Percentiles rank a stretch among this genome's conserved stretches.
Evolutionary conservation across 306 rosid species (phyloP).

Genomic region (Quercus suber): DNA sequence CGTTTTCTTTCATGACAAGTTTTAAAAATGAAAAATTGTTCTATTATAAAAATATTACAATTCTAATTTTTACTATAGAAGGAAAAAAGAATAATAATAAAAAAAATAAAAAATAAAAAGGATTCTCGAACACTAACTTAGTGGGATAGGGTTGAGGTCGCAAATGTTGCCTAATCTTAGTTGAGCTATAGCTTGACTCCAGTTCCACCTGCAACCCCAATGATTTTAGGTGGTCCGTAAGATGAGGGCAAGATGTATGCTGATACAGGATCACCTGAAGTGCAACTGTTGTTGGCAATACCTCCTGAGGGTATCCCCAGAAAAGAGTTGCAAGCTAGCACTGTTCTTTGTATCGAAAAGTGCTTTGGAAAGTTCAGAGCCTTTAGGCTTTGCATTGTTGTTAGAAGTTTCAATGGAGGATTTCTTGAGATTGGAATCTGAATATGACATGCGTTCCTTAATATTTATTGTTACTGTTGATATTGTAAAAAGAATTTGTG

Average conservation of each 20-base stretch:
- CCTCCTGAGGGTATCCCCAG: constrained; percentile 78
- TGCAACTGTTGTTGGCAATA: constrained; percentile 61
- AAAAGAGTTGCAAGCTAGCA: constrained; percentile 67
- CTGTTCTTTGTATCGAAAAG: not conserved
- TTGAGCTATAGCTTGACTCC: too few relatives aligned
- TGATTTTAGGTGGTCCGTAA: too few relatives aligned
- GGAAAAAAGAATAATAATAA: too few relatives aligned
- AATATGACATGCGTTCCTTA: not conserved
- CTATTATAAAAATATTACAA: too few relatives aligned
- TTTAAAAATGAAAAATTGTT: too few relatives aligned
- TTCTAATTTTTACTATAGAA: too few relatives aligned
- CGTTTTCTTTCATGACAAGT: too few relatives aligned
- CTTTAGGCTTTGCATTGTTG: not conserved
- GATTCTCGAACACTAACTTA: too few relatives aligned
- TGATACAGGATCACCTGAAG: constrained; percentile 69
- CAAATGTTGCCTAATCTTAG: too few relatives aligned
- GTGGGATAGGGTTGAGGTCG: too few relatives aligned
- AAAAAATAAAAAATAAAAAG: too few relatives aligned
- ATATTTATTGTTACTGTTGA: not conserved
- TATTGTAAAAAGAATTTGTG: not conserved
- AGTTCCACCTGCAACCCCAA: too few relatives aligned
- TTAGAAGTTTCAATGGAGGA: not conserved
- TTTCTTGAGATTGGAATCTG: not conserved
- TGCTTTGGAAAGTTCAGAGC: not conserved
- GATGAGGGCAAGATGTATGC: constrained; percentile 74